Evolutionary conservation across 2,329 filamentous ascomycete genomes (phyloP).

Genomic region (Fusarium mundagurra): DNA sequence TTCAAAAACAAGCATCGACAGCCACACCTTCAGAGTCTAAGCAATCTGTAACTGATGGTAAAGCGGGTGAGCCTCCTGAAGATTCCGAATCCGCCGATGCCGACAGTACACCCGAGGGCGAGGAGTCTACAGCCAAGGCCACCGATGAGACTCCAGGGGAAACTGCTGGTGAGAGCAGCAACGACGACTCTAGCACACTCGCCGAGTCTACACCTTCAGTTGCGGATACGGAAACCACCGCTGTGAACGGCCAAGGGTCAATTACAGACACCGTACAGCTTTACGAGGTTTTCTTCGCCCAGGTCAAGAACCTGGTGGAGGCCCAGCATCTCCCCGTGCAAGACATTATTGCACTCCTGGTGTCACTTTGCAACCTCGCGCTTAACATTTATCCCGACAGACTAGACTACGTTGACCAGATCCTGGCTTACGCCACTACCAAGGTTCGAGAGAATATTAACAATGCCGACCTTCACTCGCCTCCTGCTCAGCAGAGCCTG

Average conservation of each 20-base stretch:
- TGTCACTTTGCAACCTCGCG: conserved; percentile 93
- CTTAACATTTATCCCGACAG: conserved; percentile 95
- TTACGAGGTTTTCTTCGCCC: conserved; percentile 97
- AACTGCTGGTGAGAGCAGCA: conserved; percentile 34
- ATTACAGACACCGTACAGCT: conserved; percentile 79
- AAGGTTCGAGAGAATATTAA: conserved; percentile 92
- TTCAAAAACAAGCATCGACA: conserved; percentile 65
- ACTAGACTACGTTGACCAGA: conserved; percentile 94
- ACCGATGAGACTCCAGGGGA: conserved; percentile 34
- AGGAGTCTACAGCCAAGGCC: conserved; percentile 32
- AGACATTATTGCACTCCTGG: conserved; percentile 91
- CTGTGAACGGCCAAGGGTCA: conserved; percentile 56
- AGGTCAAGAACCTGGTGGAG: conserved; percentile 93
- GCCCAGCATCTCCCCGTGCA: conserved; percentile 91
- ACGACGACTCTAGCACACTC: conserved; percentile 46
- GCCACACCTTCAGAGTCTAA: conserved; percentile 31
- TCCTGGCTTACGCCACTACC: conserved; percentile 85
- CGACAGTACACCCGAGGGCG: conserved; percentile 29
- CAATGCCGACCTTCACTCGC: conserved; percentile 93
- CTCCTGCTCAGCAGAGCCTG: conserved; percentile 86
- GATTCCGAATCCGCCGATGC: conserved; percentile 45
- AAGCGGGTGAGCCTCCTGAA: conserved; percentile 45
- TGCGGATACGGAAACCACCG: conserved; percentile 59
- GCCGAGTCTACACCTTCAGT: conserved; percentile 51
- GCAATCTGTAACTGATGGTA: conserved; percentile 33